Conservation (phyloP, 129 eudicot species). For the Flaveria linearis region DNA sequence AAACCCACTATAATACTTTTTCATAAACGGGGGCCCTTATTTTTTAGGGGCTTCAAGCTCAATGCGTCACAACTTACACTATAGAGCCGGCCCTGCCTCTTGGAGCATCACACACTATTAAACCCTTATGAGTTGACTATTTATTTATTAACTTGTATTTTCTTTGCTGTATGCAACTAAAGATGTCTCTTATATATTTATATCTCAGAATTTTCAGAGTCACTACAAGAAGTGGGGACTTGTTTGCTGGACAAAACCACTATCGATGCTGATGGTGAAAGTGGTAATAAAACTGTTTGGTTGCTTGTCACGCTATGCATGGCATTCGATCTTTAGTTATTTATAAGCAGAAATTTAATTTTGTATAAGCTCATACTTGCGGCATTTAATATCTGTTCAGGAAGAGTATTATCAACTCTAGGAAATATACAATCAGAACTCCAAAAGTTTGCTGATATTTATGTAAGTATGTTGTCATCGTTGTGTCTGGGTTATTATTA, state of each 20-base stretch:
- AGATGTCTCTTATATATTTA: conserved; percentile 23
- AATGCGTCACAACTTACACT: too few relatives aligned
- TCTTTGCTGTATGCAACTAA: conserved; percentile 18
- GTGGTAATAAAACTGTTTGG: conserved; percentile 52
- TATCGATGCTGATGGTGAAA: conserved; percentile 61
- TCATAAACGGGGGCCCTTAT: too few relatives aligned
- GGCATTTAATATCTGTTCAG: conserved; percentile 46
- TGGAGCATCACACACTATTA: not conserved
- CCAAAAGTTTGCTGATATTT: conserved; percentile 70
- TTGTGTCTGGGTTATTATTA: conserved; percentile 23
- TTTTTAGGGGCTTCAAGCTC: too few relatives aligned
- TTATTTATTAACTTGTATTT: conserved; percentile 2
- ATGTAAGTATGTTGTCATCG: conserved; percentile 57
- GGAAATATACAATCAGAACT: conserved; percentile 82
- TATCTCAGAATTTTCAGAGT: conserved; percentile 83
- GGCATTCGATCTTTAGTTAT: conserved; percentile 5
- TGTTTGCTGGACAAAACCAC: conserved; percentile 72
- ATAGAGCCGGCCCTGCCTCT: too few relatives aligned
- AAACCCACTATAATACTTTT: too few relatives aligned
- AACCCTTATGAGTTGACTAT: not conserved
- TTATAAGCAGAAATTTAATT: not conserved
- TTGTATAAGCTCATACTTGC: not conserved
- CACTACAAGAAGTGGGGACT: conserved; percentile 80
- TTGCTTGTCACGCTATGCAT: conserved; percentile 14
- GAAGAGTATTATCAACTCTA: conserved; percentile 60